Evolutionary conservation across 352 stramenopile species (phyloP), one percentile per base, ranked within the genome.

Genomic region (Globisporangium paddicum): DNA sequence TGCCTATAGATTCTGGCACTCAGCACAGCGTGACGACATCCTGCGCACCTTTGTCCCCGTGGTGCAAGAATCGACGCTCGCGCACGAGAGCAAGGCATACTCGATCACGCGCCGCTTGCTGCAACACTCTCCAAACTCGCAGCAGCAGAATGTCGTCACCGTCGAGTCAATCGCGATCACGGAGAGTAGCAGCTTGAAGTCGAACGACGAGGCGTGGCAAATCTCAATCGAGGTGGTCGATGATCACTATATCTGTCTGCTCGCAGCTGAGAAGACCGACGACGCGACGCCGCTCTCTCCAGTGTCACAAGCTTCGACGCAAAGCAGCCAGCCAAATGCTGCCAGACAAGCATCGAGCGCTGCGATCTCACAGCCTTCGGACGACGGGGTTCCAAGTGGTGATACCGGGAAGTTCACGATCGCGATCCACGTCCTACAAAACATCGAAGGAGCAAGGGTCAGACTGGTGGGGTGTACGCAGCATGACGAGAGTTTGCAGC

Each of bases 41-140:
- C 60, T 87, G 10, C 79, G 77, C 14, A 86, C 75, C 0, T 91
- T 88, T 49, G 54, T 77, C 6, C 76, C 79, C 3, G 41, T 83
- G 3, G 62, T 89, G 16, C 71, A 80, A 34, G 79, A 88, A 25
- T 79, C 72, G 1, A 69, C 65, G 14, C 46, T 72, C 8, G 68
- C 72, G 0, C 64, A 75, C 23, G 65, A 80, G 44, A 54, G 66
- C 19, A 52, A 55, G 3, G 52, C 73, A 5, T 60, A 45, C n/a
- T 74, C 66, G 5, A 48, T 79, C 2, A 69, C 57, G 5, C 68
- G 71, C 5, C 74, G 75, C 11, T 42, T 83, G 18, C 16, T 90
- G 5, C 66, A 82, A 9, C 44, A 79, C n/a, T 64, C 63, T 0
- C 37, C 55, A 3, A 52, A 69, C 23, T 55, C 48, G 6, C 58